phyloP scores from a whole-genome alignment of 441 rosid genomes.

The Kokia cookei region DNA sequence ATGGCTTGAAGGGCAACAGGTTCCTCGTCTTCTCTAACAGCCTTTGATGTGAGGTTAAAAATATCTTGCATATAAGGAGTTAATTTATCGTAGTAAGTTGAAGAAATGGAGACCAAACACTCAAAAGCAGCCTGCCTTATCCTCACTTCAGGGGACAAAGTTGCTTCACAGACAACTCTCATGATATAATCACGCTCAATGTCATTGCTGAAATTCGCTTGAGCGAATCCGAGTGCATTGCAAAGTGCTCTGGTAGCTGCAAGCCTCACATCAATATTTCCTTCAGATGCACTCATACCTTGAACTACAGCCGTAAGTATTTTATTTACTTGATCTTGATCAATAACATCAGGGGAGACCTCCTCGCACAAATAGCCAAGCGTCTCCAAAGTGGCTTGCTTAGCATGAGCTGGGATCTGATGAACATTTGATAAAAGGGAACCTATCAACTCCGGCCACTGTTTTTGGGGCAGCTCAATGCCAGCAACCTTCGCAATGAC shows the following conservation, averaged over 20 bases:
- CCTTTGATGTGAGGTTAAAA: conserved; percentile 65
- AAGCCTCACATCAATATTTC: conserved; percentile 62
- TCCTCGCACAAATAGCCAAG: conserved; percentile 74
- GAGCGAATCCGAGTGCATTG: conserved; percentile 71
- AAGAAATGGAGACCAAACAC: conserved; percentile 70
- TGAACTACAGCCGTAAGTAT: conserved; percentile 79
- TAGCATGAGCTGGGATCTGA: conserved; percentile 53
- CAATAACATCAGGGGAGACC: conserved; percentile 57
- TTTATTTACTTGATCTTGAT: conserved; percentile 62
- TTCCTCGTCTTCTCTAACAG: conserved; percentile 68
- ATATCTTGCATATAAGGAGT: conserved; percentile 59
- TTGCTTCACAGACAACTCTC: conserved; percentile 73
- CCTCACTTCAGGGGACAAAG: conserved; percentile 57
- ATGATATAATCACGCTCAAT: conserved; percentile 79
- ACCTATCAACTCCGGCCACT: conserved; percentile 67
- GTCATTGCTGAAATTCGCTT: conserved; percentile 65
- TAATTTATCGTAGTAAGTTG: conserved; percentile 68
- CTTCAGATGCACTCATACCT: conserved; percentile 66
- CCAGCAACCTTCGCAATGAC: conserved; percentile 68
- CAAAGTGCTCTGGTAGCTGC: conserved; percentile 66
- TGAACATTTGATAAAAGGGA: conserved; percentile 51
- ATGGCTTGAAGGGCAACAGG: conserved; percentile 71
- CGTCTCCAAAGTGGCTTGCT: conserved; percentile 71
- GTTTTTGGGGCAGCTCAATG: conserved; percentile 70
- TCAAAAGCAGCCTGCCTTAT: conserved; percentile 75